Conservation (phyloP, 225 moss, liverwort and hornwort species). For the Rhytidiadelphus loreus region DNA sequence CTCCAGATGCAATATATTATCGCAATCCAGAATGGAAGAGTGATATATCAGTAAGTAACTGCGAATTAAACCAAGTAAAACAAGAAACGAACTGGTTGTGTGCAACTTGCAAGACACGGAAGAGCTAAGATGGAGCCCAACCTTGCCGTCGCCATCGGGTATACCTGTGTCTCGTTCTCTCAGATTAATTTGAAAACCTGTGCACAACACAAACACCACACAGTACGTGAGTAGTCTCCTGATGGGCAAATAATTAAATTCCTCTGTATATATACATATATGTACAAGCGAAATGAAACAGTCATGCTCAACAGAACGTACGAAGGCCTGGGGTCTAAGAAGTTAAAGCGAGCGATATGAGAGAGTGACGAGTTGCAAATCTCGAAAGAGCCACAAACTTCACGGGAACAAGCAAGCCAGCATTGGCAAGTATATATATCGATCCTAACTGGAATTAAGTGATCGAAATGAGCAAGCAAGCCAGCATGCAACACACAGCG, state of each 20-base stretch:
- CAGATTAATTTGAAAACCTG: neutral
- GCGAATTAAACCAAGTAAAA: neutral
- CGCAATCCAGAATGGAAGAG: neutral
- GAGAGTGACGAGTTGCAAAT: neutral
- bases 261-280: too few species aligned
- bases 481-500: too few species aligned
- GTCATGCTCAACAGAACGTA: neutral
- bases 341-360: neutral
- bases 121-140: neutral
- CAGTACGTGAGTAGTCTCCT: neutral
- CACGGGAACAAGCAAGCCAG: too few species aligned
- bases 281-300: too few species aligned
- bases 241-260: neutral
- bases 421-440: neutral
- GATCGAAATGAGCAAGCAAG: neutral
- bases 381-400: neutral
- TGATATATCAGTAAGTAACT: neutral
- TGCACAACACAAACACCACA: neutral
- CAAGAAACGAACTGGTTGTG: neutral
- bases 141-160: neutral
- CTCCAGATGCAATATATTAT: too few species aligned
- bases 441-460: neutral
- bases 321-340: neutral
- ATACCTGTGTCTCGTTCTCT: neutral
- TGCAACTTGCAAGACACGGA: neutral